Percentiles rank a stretch among this genome's conserved stretches.
Conservation (phyloP, 108 stramenopile genomes). For the Fistulifera pelliculosa region DNA sequence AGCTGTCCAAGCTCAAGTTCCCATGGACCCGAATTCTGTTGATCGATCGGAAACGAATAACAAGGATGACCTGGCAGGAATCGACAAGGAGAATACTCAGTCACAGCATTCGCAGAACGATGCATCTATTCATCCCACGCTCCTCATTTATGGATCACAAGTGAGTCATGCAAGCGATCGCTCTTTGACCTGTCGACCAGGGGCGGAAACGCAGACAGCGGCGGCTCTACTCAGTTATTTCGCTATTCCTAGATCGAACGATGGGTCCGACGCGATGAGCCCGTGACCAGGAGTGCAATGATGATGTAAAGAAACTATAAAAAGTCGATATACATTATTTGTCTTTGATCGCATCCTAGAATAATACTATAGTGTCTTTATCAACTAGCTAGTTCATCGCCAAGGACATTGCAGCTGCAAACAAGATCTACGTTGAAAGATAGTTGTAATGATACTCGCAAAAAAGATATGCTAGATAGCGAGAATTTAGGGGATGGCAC, state of each 20-base stretch:
- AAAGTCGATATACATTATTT: no score
- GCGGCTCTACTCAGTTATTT: conserved; percentile 3
- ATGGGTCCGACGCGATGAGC: neutral
- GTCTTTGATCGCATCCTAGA: no score
- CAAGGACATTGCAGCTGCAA: neutral
- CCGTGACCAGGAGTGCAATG: no score
- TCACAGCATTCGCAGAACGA: neutral
- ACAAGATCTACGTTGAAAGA: neutral
- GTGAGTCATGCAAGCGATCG: neutral
- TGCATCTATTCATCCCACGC: neutral
- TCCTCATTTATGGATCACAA: neutral
- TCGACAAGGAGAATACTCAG: neutral
- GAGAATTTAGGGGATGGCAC: conserved; percentile 41
- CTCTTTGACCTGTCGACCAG: neutral
- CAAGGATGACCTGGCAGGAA: neutral
- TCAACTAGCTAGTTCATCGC: neutral
- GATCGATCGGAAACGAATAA: neutral
- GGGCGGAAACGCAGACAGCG: neutral
- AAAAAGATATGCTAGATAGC: neutral
- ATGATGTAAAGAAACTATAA: neutral
- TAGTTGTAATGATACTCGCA: neutral
- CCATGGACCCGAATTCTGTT: neutral
- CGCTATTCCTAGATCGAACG: neutral
- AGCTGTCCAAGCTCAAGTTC: neutral
- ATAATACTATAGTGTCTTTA: neutral